A percentile compares a stretch with the other conserved stretches of the same genome.
These are phyloP conservation scores for Fusarium buharicum DNA, from an alignment of 2,329 filamentous ascomycete genomes.

Conservation along the genomic window DNA sequence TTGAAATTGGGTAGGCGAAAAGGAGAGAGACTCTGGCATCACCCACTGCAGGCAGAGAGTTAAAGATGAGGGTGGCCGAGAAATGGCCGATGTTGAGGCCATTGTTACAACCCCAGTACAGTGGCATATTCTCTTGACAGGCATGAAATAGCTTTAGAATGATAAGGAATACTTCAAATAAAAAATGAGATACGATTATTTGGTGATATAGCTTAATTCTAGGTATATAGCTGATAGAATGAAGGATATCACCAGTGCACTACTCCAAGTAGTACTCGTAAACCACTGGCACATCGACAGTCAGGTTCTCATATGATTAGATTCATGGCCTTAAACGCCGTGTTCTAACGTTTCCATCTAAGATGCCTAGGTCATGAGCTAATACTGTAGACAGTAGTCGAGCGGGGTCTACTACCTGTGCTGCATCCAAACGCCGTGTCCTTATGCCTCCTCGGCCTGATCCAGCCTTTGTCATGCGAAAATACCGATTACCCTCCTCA, in stretches of 20 bases:
- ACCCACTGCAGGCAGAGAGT: too few relatives aligned
- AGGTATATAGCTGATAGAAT: too few relatives aligned
- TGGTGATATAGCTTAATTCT: too few relatives aligned
- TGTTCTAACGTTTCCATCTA: conserved; percentile 29
- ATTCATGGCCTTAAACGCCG: conserved; percentile 5
- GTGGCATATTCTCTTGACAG: too few relatives aligned
- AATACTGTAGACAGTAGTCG: conserved; percentile 29
- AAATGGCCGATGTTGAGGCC: not conserved
- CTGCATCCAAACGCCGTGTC: conserved; percentile 45
- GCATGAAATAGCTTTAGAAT: too few relatives aligned
- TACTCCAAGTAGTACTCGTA: not conserved
- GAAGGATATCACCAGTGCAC: too few relatives aligned
- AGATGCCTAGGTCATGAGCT: conserved; percentile 23
- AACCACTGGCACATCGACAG: not conserved
- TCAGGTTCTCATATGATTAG: conserved; percentile 1
- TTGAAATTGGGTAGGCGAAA: not conserved
- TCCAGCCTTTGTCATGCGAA: conserved; percentile 34
- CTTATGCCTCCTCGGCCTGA: conserved; percentile 26
- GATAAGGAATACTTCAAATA: too few relatives aligned
- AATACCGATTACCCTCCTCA: conserved; percentile 27
- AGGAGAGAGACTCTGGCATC: not conserved
- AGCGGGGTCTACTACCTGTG: conserved; percentile 27
- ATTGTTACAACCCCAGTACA: too few relatives aligned
- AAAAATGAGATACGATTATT: too few relatives aligned
- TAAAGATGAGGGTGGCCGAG: not conserved